Percentiles rank a stretch among this genome's conserved stretches.
phyloP scores from a whole-genome alignment of 2,329 filamentous ascomycete genomes.

The Trichoderma citrinoviride region DNA sequence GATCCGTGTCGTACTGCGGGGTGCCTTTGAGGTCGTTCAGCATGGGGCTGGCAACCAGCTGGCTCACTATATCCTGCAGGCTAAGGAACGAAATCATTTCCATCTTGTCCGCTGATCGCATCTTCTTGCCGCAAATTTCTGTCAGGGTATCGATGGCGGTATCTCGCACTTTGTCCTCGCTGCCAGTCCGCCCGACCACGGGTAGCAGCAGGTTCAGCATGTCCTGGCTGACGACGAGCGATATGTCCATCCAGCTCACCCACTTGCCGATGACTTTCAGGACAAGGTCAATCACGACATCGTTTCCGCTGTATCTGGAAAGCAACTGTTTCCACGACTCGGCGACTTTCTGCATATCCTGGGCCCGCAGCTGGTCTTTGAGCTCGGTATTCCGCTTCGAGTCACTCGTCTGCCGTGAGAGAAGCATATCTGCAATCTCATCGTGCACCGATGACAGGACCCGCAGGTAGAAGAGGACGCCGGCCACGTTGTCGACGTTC shows the following conservation, averaged over 20 bases:
- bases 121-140: constrained; percentile 96
- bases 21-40: constrained; percentile 76
- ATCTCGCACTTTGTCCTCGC: constrained; percentile 78
- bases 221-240: constrained; percentile 82
- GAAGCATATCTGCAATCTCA: constrained; percentile 90
- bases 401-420: constrained; percentile 74
- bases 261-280: constrained; percentile 91
- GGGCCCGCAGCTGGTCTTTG: constrained; percentile 83
- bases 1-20: constrained; percentile 87
- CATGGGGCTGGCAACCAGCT: constrained; percentile 80
- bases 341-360: constrained; percentile 86
- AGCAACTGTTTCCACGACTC: constrained; percentile 90
- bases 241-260: constrained; percentile 99
- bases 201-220: constrained; percentile 85
- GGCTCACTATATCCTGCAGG: constrained; percentile 77
- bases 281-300: constrained; percentile 78
- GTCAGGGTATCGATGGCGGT: constrained; percentile 92
- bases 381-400: constrained; percentile 82
- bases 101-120: constrained; percentile 90
- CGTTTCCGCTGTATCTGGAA: constrained; percentile 69
- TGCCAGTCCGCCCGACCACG: constrained; percentile 73
- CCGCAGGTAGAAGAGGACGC: constrained; percentile 83
- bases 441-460: constrained; percentile 89
- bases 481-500: constrained; percentile 67
- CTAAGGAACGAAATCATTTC: constrained; percentile 91